These are phyloP conservation scores for Mycosarcoma maydis DNA, from an alignment of 1,284 basidiomycete species.

Conservation along the genomic window DNA sequence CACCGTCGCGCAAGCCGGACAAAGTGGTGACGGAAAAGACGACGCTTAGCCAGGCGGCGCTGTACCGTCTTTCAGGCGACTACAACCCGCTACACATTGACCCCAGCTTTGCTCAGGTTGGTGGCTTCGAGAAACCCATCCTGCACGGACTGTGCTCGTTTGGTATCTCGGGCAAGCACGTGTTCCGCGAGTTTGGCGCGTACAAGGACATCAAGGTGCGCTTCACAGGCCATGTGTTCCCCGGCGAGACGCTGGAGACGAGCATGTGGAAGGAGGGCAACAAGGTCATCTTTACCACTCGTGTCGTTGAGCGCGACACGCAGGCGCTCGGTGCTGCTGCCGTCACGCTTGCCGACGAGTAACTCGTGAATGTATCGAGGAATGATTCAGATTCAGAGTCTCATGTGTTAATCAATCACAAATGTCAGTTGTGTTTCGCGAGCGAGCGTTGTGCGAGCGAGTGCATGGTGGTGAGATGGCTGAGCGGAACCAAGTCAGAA, in stretches of 20 bases:
- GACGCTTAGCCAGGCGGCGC: constrained; percentile 73
- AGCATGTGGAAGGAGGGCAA: constrained; percentile 94
- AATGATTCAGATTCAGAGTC: no score
- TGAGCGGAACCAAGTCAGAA: no score
- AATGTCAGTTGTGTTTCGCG: no score
- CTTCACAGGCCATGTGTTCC: constrained; percentile 89
- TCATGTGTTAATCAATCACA: no score
- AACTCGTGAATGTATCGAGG: no score
- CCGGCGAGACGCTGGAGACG: constrained; percentile 81
- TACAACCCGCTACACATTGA: constrained; percentile 92
- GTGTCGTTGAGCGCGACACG: constrained; percentile 79
- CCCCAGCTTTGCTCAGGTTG: constrained; percentile 90
- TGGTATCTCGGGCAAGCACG: constrained; percentile 93
- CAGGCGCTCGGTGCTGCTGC: constrained; percentile 79
- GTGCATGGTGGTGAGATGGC: no score
- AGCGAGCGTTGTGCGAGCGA: no score
- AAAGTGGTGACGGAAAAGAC: constrained; percentile 63
- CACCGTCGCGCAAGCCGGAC: constrained; percentile 71
- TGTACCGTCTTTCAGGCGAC: constrained; percentile 71
- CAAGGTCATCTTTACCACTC: constrained; percentile 89
- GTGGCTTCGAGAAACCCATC: constrained; percentile 88
- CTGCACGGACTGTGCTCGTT: constrained; percentile 84
- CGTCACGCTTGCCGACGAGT: constrained; percentile 72
- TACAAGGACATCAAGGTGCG: constrained; percentile 96
- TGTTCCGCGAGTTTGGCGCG: constrained; percentile 84